These are phyloP conservation scores for Phoma herbarum DNA, from an alignment of 2,329 filamentous ascomycete species.

Conservation along the genomic window DNA sequence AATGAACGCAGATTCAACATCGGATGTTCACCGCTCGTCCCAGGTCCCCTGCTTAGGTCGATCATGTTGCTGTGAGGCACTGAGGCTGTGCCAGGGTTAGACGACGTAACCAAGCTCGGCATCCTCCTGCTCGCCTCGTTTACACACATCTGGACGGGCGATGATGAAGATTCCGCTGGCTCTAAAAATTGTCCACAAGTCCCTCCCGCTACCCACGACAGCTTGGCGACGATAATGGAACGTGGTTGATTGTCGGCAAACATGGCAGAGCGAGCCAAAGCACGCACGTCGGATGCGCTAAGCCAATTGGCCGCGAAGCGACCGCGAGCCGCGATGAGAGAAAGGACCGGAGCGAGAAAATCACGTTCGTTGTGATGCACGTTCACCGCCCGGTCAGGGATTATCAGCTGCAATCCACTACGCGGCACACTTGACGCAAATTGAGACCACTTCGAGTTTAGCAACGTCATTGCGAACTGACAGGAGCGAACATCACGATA, in stretches of 20 bases:
- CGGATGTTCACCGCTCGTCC: slow-evolving; percentile 14
- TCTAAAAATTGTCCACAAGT: slow-evolving; percentile 8
- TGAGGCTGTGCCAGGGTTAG: slow-evolving; percentile 9
- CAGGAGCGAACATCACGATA: slow-evolving; percentile 21
- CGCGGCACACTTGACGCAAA: slow-evolving; percentile 28
- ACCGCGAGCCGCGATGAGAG: slow-evolving; percentile 33
- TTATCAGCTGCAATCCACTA: slow-evolving; percentile 15
- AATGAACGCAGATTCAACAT: neutral
- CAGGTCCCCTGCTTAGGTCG: slow-evolving; percentile 9
- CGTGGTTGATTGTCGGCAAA: slow-evolving; percentile 27
- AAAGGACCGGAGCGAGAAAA: slow-evolving; percentile 28
- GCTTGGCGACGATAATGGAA: slow-evolving; percentile 38
- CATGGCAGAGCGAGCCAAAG: slow-evolving; percentile 23
- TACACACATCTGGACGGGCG: slow-evolving; percentile 3
- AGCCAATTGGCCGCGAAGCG: slow-evolving; percentile 28
- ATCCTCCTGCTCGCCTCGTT: slow-evolving; percentile 21
- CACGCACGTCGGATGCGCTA: slow-evolving; percentile 34
- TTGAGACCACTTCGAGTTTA: slow-evolving; percentile 23
- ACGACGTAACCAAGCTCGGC: slow-evolving; percentile 5
- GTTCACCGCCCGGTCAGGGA: slow-evolving; percentile 20
- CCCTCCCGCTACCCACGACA: slow-evolving; percentile 21
- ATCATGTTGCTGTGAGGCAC: slow-evolving; percentile 12
- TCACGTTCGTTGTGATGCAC: slow-evolving; percentile 22
- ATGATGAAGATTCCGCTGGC: slow-evolving; percentile 11
- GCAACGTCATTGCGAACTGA: slow-evolving; percentile 27